phyloP scores from a whole-genome alignment of 176 grass and related monocot species.

The Eleusine coracana region DNA sequence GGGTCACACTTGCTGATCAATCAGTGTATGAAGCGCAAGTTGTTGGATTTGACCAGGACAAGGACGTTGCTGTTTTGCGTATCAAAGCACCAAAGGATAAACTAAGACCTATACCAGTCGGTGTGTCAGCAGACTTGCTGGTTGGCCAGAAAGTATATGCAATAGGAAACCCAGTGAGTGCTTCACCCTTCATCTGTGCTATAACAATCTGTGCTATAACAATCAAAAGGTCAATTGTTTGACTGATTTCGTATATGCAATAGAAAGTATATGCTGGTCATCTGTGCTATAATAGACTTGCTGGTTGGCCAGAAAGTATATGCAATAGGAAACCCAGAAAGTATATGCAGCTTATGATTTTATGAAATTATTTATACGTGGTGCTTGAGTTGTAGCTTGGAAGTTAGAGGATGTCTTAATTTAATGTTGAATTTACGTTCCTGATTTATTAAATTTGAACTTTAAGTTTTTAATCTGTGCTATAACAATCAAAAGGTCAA shows the following conservation, averaged over 20 bases:
- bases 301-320: constrained; percentile 97
- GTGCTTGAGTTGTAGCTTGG: neutral
- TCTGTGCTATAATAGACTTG: constrained; percentile 76
- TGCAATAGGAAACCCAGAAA: constrained; percentile 98
- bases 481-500: neutral
- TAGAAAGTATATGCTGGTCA: too few relatives aligned
- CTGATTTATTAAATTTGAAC: neutral
- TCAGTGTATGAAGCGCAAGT: constrained; percentile 82
- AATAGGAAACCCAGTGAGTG: constrained; percentile 96
- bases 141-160: constrained; percentile 99
- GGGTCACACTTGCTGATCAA: constrained; percentile 95
- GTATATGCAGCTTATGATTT: constrained; percentile 3
- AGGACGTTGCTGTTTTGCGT: constrained; percentile 94
- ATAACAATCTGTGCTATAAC: neutral
- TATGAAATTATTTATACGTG: neutral
- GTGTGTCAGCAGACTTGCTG: constrained; percentile 82
- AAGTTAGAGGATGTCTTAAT: neutral
- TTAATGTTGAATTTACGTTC: neutral
- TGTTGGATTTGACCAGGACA: constrained; percentile 97
- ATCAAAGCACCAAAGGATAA: constrained; percentile 90
- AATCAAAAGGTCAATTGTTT: neutral
- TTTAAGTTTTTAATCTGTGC: neutral
- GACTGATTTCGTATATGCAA: neutral
- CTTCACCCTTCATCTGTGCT: constrained; percentile 18
- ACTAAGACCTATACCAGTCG: constrained; percentile 89